Evolutionary conservation across 106 monocot species (phyloP).

Genomic region (Apostasia shenzhenica): DNA sequence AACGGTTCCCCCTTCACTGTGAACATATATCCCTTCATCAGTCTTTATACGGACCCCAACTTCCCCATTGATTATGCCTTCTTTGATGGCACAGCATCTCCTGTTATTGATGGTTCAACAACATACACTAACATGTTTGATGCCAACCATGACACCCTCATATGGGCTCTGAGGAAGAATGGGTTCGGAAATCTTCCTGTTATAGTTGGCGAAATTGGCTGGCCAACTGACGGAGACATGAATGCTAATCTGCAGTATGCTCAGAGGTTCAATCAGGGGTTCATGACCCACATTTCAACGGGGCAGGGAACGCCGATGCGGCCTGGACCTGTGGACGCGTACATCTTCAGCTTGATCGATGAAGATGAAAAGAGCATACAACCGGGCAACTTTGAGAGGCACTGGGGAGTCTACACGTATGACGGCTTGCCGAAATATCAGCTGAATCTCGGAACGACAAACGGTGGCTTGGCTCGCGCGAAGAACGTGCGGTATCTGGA

Average conservation of each 20-base stretch:
- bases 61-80: conserved; percentile 73
- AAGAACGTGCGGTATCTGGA: conserved; percentile 41
- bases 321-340: conserved; percentile 33
- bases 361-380: conserved; percentile 64
- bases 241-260: conserved; percentile 21
- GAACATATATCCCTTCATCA: conserved; percentile 86
- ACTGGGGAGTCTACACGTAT: conserved; percentile 49
- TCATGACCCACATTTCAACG: conserved; percentile 21
- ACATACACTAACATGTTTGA: conserved; percentile 50
- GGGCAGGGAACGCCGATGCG: conserved; percentile 37
- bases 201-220: conserved; percentile 49
- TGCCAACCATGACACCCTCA: conserved; percentile 50
- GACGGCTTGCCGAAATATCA: conserved; percentile 42
- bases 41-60: conserved; percentile 37
- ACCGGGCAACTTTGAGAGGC: conserved; percentile 67
- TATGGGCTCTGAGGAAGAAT: conserved; percentile 40
- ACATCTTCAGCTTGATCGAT: conserved; percentile 58
- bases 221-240: conserved; percentile 53
- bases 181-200: conserved; percentile 32
- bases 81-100: conserved; percentile 39
- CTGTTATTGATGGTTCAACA: conserved; percentile 31
- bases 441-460: conserved; percentile 13
- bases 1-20: conserved; percentile 55
- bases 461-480: conserved; percentile 13
- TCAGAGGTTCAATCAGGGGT: conserved; percentile 30